Conservation (phyloP, 768 basidiomycete species). For the Rhodotorula diobovata region DNA sequence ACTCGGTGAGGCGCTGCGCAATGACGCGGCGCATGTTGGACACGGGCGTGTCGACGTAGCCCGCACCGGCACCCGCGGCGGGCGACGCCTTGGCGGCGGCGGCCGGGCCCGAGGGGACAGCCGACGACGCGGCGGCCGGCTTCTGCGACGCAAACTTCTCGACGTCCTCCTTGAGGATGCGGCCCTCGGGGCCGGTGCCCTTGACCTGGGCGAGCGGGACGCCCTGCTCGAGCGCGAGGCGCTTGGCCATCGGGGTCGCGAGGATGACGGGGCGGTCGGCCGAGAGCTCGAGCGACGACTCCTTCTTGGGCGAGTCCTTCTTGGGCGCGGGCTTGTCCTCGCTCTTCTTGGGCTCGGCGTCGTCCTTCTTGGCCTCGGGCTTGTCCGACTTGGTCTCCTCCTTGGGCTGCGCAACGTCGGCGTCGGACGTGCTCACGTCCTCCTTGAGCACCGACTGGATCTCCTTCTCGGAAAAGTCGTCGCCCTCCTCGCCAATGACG, state of each 20-base stretch:
- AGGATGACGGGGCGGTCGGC: conserved; percentile 72
- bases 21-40: conserved; percentile 94
- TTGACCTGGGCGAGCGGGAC: conserved; percentile 84
- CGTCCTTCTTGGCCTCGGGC: conserved; percentile 17
- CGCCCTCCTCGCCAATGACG: conserved; percentile 88
- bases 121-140: background rate
- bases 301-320: conserved; percentile 43
- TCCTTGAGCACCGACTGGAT: conserved; percentile 51
- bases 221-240: conserved; percentile 89
- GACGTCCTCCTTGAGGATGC: conserved; percentile 90
- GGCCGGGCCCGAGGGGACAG: conserved; percentile 46
- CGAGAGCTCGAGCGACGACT: conserved; percentile 43
- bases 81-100: conserved; percentile 53
- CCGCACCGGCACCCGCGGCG: conserved; percentile 50
- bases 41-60: conserved; percentile 79
- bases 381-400: conserved; percentile 32
- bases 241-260: conserved; percentile 92
- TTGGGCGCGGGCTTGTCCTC: conserved; percentile 44
- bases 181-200: conserved; percentile 87
- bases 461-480: conserved; percentile 78
- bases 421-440: conserved; percentile 10
- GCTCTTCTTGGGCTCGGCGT: conserved; percentile 16
- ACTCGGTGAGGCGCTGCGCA: conserved; percentile 80
- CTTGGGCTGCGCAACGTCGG: conserved; percentile 24
- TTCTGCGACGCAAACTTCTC: conserved; percentile 72